Percentiles rank a stretch among this genome's conserved stretches.
These are phyloP conservation scores for Bacidia rubella DNA, from an alignment of 495 filamentous ascomycete species.

Conservation along the genomic window DNA sequence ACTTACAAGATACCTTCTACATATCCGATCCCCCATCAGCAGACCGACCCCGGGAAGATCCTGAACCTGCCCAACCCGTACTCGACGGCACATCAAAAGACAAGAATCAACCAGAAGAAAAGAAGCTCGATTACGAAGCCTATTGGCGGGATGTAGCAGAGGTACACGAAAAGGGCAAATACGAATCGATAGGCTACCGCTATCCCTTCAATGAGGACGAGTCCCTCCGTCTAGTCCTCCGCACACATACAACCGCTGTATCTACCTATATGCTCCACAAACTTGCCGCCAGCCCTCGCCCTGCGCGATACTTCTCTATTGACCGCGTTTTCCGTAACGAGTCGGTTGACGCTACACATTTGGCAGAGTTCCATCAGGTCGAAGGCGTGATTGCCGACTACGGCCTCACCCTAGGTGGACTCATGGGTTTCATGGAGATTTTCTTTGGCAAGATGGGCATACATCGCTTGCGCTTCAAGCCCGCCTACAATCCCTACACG, in stretches of 20 bases:
- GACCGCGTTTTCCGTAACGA: slow-evolving; percentile 96
- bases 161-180: slow-evolving; percentile 78
- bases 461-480: slow-evolving; percentile 78
- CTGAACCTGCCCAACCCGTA: slow-evolving; percentile 23
- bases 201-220: slow-evolving; percentile 90
- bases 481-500: slow-evolving; percentile 98
- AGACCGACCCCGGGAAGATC: slow-evolving; percentile 63
- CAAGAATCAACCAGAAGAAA: neutral
- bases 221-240: slow-evolving; percentile 74
- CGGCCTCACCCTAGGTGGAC: slow-evolving; percentile 72
- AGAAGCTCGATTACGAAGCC: slow-evolving; percentile 53
- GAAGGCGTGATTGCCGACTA: slow-evolving; percentile 98
- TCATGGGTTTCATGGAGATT: slow-evolving; percentile 92
- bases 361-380: slow-evolving; percentile 97
- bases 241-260: slow-evolving; percentile 90
- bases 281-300: slow-evolving; percentile 63
- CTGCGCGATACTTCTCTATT: slow-evolving; percentile 92
- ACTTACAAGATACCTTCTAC: slow-evolving; percentile 96
- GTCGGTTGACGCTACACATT: slow-evolving; percentile 87
- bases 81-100: slow-evolving; percentile 15
- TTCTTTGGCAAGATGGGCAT: slow-evolving; percentile 97
- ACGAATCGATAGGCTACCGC: slow-evolving; percentile 86
- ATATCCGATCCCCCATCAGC: slow-evolving; percentile 75
- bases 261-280: slow-evolving; percentile 81
- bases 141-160: slow-evolving; percentile 79